phyloP scores from a whole-genome alignment of 2,329 filamentous ascomycete species.

The Penicillium rolfsii region DNA sequence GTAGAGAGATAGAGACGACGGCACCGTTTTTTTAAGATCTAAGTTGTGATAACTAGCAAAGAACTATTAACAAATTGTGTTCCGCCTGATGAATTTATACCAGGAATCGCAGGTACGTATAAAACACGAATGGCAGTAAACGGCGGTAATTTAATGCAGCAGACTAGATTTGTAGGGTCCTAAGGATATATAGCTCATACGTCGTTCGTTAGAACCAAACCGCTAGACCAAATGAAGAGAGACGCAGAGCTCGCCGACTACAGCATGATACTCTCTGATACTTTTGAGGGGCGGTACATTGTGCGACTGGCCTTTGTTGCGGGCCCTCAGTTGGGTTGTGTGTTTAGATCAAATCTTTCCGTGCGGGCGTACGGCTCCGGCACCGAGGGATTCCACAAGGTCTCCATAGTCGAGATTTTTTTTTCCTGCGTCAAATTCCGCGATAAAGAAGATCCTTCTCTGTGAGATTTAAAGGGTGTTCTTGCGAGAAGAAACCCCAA shows the following conservation, averaged over 20 bases:
- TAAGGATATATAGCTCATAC: constrained; percentile 2
- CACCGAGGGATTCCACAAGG: constrained; percentile 24
- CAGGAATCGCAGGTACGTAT: neutral
- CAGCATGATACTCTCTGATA: neutral
- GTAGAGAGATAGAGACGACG: neutral
- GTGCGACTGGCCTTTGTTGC: constrained; percentile 11
- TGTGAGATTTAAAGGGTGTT: neutral
- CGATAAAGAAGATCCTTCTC: neutral
- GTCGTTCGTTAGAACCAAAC: neutral
- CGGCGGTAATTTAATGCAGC: constrained; percentile 3
- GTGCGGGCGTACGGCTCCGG: constrained; percentile 25
- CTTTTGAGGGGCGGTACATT: neutral
- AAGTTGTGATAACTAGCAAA: too few species aligned
- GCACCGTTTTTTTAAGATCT: neutral
- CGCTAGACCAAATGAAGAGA: constrained; percentile 5
- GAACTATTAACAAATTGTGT: neutral
- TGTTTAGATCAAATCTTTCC: constrained; percentile 14
- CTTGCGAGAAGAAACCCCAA: neutral
- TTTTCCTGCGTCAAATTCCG: constrained; percentile 20
- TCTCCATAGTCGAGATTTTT: constrained; percentile 25
- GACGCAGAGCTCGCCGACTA: neutral
- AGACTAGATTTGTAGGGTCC: neutral
- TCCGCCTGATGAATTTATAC: neutral
- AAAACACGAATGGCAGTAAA: neutral
- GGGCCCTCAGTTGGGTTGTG: constrained; percentile 5